Evolutionary conservation across 164 flowering plant species (phyloP), one percentile per base, ranked within the genome.

Genomic region (Euptelea pleiosperma): DNA sequence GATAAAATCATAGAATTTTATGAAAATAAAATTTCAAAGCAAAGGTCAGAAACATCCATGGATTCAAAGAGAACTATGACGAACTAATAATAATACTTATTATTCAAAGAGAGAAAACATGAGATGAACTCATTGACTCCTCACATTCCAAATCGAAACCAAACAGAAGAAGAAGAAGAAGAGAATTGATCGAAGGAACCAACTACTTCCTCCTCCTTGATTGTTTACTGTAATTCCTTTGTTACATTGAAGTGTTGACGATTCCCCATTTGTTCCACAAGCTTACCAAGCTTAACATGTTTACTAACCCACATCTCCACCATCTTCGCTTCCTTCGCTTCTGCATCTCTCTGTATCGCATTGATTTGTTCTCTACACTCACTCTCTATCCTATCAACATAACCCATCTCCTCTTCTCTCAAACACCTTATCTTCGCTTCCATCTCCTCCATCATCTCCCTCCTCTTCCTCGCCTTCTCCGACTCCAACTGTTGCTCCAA

Each of bases 401-500:
- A 60, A 0, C 55, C 65, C 57, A 26, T 47, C 55, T 74, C 76
- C 24, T 74, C 81, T 29, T 74, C 78, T 39, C 78, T 65, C 46
- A 74, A 35, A 5, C 52, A 12, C 60, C 59, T 63, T 1, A 77
- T 74, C 68, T 69, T 72, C 2, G 63, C 62, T 36, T 77, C 81
- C 11, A 71, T 47, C 53, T 74, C 76, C 50, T 74, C 81, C 76
- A 55, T 71, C 43, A 65, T 74, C 67, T 77, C 78, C 30, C 72
- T 74, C 55, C 48, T 69, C 64, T 61, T 62, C 39, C 74, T 51
- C 11, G 67, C 67, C 63, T 73, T 77, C 61, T 77, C 81, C 14
- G 78, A 63, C 60, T 74, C 78, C 62, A 77, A 44, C 64, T 77
- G 81, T 63, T 62, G 71, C 68, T 77, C 78, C 45, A 77, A 8